Evolutionary conservation across 2,329 filamentous ascomycete species (phyloP), one percentile per base, ranked within the genome.

Genomic region (Berkeleyomyces basicola): DNA sequence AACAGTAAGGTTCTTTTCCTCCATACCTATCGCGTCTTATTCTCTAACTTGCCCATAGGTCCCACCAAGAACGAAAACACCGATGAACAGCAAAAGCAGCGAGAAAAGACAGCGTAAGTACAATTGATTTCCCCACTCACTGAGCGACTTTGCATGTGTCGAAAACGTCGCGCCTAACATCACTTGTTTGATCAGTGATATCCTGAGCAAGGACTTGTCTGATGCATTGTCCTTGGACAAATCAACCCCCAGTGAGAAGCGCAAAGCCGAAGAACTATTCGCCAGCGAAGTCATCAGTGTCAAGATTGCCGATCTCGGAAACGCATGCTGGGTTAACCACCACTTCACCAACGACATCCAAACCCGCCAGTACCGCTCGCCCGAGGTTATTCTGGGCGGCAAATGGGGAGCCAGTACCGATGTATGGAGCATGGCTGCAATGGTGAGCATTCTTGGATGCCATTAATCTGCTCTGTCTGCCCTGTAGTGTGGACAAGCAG

Each of bases 381-480:
- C 93, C 1, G 93, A 99, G 74, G 93, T 99, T 63, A 97, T 99
- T 65, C 78, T 99, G 23, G 93, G 93, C 46, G 84, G 90, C 2
- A 97, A 97, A 77, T 99, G 93, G 93, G 93, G 93, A 68, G 93
- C 93, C n/a, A 97, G 92, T 72, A 97, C 93, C 1, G 93, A 99
- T 74, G 88, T 97, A 6, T 99, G 93, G 93, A 97, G 92, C 75
- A 99, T 99, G 93, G 91, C 93, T 64, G 88, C 88, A 68, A 99
- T 99, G 93, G 93, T 97, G 80, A 69, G 83, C 71, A 37, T n/a
- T 37, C 16, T 47, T 60, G 2, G 23, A 23, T 23, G 23, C 23
- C 23, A 23, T 23, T 23, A 23, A 23, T 23, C 23, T 23, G 23
- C 23, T 23, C 23, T 23, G 23, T 23, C 23, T 23, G 23, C 23